These are phyloP conservation scores for Beauveria brongniartii DNA, from an alignment of 2,329 filamentous ascomycete species.

Conservation along the genomic window DNA sequence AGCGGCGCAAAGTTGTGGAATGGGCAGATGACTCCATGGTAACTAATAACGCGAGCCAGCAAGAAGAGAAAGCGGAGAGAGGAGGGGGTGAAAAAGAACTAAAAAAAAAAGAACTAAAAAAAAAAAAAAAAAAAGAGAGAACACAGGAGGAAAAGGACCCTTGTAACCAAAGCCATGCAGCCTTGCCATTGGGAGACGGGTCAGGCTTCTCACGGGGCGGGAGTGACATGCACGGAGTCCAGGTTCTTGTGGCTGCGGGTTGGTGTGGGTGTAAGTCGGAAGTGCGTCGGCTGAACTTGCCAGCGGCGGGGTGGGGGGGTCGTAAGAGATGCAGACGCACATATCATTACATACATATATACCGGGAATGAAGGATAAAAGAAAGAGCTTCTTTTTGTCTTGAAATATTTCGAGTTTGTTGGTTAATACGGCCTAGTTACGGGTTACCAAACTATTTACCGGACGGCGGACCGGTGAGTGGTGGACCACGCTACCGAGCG, in stretches of 20 bases:
- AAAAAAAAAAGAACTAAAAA: too few relatives aligned
- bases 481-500: slow-evolving; percentile 1
- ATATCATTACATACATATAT: neutral
- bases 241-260: neutral
- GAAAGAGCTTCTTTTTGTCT: neutral
- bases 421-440: neutral
- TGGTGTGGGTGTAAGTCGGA: slow-evolving; percentile 7
- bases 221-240: slow-evolving; percentile 8
- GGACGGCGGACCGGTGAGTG: neutral
- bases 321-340: neutral
- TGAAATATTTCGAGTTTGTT: neutral
- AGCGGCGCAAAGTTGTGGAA: too few relatives aligned
- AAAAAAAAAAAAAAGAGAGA: neutral
- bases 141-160: neutral
- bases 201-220: slow-evolving; percentile 10
- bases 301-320: neutral
- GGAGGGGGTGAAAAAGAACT: neutral
- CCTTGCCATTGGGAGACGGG: slow-evolving; percentile 2
- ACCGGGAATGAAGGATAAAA: neutral
- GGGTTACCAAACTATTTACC: neutral
- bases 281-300: neutral
- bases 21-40: neutral
- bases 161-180: slow-evolving; percentile 1
- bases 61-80: neutral
- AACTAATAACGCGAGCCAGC: neutral